These are phyloP conservation scores for Eugenia klotzschiana DNA, from an alignment of 441 rosid genomes.

Conservation along the genomic window DNA sequence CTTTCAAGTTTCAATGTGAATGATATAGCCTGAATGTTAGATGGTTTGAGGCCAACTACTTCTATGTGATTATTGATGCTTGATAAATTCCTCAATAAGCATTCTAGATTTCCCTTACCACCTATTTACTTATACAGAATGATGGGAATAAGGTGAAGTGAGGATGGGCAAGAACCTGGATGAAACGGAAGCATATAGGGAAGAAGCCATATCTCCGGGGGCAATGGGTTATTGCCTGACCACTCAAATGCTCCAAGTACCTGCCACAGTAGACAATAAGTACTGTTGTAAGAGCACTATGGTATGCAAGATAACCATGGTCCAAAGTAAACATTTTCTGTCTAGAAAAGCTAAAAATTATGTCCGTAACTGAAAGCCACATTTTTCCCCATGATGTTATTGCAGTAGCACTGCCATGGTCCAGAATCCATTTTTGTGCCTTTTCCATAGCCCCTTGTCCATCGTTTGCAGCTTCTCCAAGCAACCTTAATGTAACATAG, in stretches of 20 bases:
- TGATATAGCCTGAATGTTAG: neutral
- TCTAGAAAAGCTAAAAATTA: neutral
- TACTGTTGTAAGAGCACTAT: neutral
- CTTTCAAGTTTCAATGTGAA: neutral
- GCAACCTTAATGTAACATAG: constrained; percentile 66
- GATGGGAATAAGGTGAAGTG: neutral
- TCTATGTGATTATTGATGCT: neutral
- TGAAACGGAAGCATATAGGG: constrained; percentile 63
- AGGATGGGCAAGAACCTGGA: constrained; percentile 38
- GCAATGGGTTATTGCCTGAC: constrained; percentile 84
- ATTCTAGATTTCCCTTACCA: neutral
- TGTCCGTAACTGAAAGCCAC: constrained; percentile 72
- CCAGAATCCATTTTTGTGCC: constrained; percentile 68
- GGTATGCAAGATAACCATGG: neutral
- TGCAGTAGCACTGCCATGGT: constrained; percentile 67
- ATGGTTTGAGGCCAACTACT: neutral
- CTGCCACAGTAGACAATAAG: constrained; percentile 15
- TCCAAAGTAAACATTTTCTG: neutral
- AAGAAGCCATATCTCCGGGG: constrained; percentile 89
- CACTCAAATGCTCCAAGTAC: constrained; percentile 85
- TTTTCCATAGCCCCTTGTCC: constrained; percentile 53
- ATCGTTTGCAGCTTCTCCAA: constrained; percentile 70
- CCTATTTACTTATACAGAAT: neutral
- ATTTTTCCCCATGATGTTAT: constrained; percentile 92
- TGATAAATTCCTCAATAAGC: neutral